Base-by-base conservation (phyloP, 1,139 yeast genomes). In the Candida gigantensis region DNA sequence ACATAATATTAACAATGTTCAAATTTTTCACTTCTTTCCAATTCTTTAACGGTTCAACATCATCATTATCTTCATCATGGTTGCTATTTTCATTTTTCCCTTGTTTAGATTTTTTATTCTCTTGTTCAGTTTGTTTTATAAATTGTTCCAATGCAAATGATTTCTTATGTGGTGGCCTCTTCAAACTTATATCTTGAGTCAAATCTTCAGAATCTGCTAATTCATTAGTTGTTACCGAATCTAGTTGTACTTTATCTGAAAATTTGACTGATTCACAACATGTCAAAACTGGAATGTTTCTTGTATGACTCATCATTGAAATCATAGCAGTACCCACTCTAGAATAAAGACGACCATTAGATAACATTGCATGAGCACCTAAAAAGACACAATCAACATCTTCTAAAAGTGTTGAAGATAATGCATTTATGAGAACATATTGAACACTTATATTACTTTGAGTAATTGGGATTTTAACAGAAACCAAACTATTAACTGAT, bases 321-420 rank as follows among this genome's bases (percentile, higher is more conserved):
- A 94, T 79, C 62, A 90, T 71, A 2, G 97, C 97, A 11, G 97
- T 84, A 12, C 99, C 99, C 12, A 89, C 97, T 45, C 99, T 76
- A 2, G 97, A 85, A 57, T 87, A 89, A 41, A 94, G 72, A 57
- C 90, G 79, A 1, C 98, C 98, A 56, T 94, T 94, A 10, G 97
- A 88, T 41, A 92, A 72, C 87, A 94, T 90, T 24, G 97, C 95
- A 57, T 92, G 97, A 0, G 98, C 98, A 8, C 98, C 98, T 28
- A 94, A 68, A 58, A 94, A 84, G 5, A 92, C 96, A 47, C 86
- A 84, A 50, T 92, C 94, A 18, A 92, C 94, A 37, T 68, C 74
- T 47, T 85, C 88, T 46, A 82, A 79, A 46, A 90, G 73, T 8
- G 89, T 83, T 9, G 94, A 79, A 4, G 92, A 79, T 34, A 94